Evolutionary conservation across 164 flowering plant species (phyloP), one percentile per base, ranked within the genome.

Genomic region (Annona squamosa): DNA sequence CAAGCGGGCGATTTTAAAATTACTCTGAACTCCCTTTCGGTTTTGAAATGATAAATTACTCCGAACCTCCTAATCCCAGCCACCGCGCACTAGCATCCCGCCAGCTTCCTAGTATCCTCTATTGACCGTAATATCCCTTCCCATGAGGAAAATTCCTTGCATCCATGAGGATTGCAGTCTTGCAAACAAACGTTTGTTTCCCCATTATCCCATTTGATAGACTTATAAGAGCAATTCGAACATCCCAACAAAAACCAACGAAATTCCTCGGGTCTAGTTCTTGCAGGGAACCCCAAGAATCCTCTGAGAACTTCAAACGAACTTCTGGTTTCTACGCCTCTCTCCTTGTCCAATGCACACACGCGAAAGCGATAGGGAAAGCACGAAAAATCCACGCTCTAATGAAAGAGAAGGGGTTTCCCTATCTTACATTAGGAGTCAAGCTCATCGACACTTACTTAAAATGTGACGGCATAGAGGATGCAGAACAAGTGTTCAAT

Each of bases 401-500:
- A 18, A 79, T 85, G 75, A 59, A 73, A 26, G 79, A 76, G 41
- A 78, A 76, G n/a, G 86, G 85, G 4, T 79, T 83, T 64, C 70
- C 79, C 12, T 72, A 74, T 62, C 76, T 74, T 16, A 63, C 70
- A 77, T 73, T 80, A 59, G 84, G 85, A 52, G 69, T 77, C 74
- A 86, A 83, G 72, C 81, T 85, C 48, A 68, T 86, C 4, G 80
- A 85, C 68, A 75, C 76, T 2, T 81, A 80, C 72, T 52, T 86
- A 2, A 87, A 82, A 63, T 83, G 85, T 18, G 83, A 81, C 1
- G 19, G 74, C 59, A 41, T 84, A 6, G 76, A 45, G 1, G 77
- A 82, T 43, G 88, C 85, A 45, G 84, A 84, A 17, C 71, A 74
- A 4, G 57, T 89, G 79, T 87, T 89, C 72, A 86, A 87, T 63